These are phyloP conservation scores for Microstegium vimineum DNA, from an alignment of 176 grass and related monocot genomes.

Conservation along the genomic window DNA sequence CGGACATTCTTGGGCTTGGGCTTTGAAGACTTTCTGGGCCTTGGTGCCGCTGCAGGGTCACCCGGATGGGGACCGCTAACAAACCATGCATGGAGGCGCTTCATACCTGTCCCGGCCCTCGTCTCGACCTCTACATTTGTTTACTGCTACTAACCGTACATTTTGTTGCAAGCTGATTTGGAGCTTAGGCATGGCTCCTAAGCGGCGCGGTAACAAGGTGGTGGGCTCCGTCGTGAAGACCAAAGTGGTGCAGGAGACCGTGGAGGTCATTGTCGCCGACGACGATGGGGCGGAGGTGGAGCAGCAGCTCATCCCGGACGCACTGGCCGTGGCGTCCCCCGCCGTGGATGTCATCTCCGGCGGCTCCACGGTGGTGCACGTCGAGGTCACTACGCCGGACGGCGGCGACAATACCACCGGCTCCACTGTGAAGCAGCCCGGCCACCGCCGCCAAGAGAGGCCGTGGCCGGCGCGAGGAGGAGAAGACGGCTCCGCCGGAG, in stretches of 20 bases:
- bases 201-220: constrained; percentile 11
- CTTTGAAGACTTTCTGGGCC: no score
- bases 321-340: background rate
- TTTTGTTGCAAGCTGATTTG: background rate
- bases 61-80: no score
- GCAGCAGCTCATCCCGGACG: background rate
- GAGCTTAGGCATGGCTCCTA: constrained; percentile 12
- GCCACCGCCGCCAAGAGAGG: background rate
- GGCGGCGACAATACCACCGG: background rate
- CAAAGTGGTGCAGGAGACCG: constrained; percentile 50
- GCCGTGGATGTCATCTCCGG: background rate
- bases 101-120: no score
- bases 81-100: no score
- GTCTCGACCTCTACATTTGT: background rate
- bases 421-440: background rate
- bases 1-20: no score
- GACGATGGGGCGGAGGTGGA: background rate
- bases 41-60: no score
- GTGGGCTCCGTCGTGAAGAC: constrained; percentile 37
- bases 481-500: background rate
- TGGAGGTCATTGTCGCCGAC: constrained; percentile 34
- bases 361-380: constrained; percentile 23
- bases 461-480: background rate
- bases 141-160: background rate
- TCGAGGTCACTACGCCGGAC: constrained; percentile 25